phyloP scores from a whole-genome alignment of 2,329 filamentous ascomycete species.

The Fusarium succisae region DNA sequence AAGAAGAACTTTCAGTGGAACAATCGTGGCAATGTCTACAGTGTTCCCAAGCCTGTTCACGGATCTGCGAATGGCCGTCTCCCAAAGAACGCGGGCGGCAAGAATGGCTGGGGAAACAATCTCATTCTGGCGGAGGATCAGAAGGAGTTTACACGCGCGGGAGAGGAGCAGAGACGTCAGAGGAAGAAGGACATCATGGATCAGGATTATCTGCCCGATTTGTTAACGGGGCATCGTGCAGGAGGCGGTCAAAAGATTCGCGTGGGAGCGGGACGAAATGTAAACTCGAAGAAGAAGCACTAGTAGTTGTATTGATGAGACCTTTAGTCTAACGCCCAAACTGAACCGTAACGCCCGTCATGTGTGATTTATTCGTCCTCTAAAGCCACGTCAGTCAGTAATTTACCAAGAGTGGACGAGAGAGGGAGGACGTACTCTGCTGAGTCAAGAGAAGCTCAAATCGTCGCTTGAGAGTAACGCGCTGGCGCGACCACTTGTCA shows the following conservation, averaged over 20 bases:
- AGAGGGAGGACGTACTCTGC: constrained; percentile 59
- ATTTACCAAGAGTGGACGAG: fast-evolving
- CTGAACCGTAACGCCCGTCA: constrained; percentile 32
- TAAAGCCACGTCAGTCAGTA: constrained; percentile 7
- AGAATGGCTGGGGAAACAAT: constrained; percentile 85
- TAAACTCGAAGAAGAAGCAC: constrained; percentile 80
- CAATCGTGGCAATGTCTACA: constrained; percentile 89
- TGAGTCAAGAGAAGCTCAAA: constrained; percentile 90
- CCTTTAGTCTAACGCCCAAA: constrained; percentile 32
- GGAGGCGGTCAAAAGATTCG: constrained; percentile 73
- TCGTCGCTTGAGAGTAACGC: constrained; percentile 93
- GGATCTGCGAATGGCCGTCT: constrained; percentile 83
- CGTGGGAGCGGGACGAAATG: constrained; percentile 84
- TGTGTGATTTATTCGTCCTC: constrained; percentile 35
- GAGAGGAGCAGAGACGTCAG: constrained; percentile 70
- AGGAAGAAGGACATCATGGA: constrained; percentile 91
- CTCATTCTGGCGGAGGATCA: constrained; percentile 94
- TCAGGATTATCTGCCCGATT: constrained; percentile 87
- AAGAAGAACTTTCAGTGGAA: constrained; percentile 98
- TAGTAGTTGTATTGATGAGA: constrained; percentile 40
- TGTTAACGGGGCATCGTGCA: constrained; percentile 81
- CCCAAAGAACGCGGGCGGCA: constrained; percentile 75
- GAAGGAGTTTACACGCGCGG: constrained; percentile 82
- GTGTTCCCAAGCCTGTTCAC: constrained; percentile 87
- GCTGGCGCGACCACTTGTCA: constrained; percentile 97